Conservation (phyloP, 257 asterid genomes). For the Primulina tabacum region DNA sequence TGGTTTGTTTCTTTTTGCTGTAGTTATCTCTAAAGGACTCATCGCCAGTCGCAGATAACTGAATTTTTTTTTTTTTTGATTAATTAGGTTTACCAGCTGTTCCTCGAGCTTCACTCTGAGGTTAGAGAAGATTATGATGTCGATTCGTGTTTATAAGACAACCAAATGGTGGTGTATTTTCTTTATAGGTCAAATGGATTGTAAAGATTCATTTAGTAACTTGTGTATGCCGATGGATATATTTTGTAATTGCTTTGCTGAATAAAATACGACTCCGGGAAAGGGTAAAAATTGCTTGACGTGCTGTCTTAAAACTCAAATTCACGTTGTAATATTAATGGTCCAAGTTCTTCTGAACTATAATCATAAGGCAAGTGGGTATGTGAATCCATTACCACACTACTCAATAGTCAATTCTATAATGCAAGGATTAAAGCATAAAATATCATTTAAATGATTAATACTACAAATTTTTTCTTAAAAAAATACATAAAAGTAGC, state of each 20-base stretch:
- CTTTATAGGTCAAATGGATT: not conserved
- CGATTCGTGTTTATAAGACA: not conserved
- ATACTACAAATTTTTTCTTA: too few species aligned
- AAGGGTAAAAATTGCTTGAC: not conserved
- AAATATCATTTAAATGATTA: too few species aligned
- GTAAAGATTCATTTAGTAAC: not conserved
- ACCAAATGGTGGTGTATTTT: not conserved
- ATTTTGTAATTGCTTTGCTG: not conserved
- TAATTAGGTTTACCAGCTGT: constrained; percentile 97
- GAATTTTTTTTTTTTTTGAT: constrained; percentile 36
- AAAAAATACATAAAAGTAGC: not conserved
- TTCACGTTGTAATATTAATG: not conserved
- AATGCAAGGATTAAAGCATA: not conserved
- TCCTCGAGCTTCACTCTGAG: constrained; percentile 88
- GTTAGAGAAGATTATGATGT: constrained; percentile 29
- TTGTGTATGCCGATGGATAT: not conserved
- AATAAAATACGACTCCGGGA: not conserved
- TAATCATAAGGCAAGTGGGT: too few species aligned
- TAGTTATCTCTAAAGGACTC: not conserved
- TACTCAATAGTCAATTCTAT: too few species aligned
- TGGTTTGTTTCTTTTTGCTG: not conserved
- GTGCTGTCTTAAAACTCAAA: not conserved
- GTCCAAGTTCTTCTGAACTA: too few species aligned
- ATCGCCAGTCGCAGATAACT: not conserved
- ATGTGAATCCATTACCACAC: too few species aligned